These are phyloP conservation scores for Spiromastix sp. DNA, from an alignment of 2,329 filamentous ascomycete species.

Conservation along the genomic window DNA sequence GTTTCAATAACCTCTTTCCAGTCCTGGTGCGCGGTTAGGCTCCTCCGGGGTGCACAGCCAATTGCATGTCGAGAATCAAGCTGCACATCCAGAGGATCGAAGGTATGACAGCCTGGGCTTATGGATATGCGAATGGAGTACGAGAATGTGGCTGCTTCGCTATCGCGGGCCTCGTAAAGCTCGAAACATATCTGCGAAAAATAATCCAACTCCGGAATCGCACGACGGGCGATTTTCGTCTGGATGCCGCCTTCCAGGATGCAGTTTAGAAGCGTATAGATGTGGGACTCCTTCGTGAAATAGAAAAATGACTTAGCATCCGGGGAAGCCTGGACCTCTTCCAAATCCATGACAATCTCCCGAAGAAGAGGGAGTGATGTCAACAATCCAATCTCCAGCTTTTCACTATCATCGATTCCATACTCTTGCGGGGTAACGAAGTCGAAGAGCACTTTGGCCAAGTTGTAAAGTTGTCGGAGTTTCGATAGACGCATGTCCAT, in stretches of 20 bases:
- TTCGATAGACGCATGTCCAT: conserved; percentile 77
- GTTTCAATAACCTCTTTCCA: conserved; percentile 98
- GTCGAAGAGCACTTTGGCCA: conserved; percentile 92
- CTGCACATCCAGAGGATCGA: conserved; percentile 91
- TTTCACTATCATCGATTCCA: conserved; percentile 88
- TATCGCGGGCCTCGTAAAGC: conserved; percentile 88
- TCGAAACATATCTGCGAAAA: conserved; percentile 97
- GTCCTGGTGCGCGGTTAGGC: conserved; percentile 80
- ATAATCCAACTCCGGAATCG: conserved; percentile 95
- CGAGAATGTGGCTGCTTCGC: conserved; percentile 65
- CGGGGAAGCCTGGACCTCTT: conserved; percentile 91
- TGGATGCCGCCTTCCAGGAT: conserved; percentile 94
- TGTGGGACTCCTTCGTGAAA: conserved; percentile 98
- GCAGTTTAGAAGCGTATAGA: conserved; percentile 95
- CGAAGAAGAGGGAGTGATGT: conserved; percentile 89
- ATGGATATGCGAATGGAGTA: conserved; percentile 97
- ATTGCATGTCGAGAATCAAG: conserved; percentile 95
- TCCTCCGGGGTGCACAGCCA: conserved; percentile 80
- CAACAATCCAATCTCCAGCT: conserved; percentile 93
- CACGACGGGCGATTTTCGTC: conserved; percentile 90
- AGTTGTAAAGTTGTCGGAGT: conserved; percentile 81
- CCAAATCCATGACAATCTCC: conserved; percentile 92
- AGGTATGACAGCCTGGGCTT: conserved; percentile 90
- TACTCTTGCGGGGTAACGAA: conserved; percentile 99
- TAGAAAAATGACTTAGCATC: conserved; percentile 96